These are phyloP conservation scores for Fragosphaeria purpurea DNA, from an alignment of 2,329 filamentous ascomycete species.

Conservation along the genomic window DNA sequence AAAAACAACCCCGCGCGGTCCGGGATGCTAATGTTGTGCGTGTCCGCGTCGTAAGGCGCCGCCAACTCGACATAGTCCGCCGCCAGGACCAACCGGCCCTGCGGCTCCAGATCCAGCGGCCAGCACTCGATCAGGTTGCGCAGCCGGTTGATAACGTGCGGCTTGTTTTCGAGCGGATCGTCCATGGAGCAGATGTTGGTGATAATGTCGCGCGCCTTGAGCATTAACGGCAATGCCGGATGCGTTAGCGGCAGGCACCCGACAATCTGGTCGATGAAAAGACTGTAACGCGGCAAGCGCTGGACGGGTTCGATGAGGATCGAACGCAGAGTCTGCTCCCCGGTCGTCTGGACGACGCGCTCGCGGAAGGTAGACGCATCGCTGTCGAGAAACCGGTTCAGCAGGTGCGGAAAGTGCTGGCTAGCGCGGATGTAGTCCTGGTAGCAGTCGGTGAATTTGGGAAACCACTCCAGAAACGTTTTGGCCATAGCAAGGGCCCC, in stretches of 20 bases:
- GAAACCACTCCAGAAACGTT: conserved; percentile 82
- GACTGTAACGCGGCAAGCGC: conserved; percentile 82
- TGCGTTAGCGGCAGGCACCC: conserved; percentile 77
- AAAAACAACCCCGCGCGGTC: conserved; percentile 62
- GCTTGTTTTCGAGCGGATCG: conserved; percentile 56
- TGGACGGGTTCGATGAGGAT: conserved; percentile 95
- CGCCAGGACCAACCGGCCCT: conserved; percentile 70
- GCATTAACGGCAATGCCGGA: conserved; percentile 69
- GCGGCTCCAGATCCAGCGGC: conserved; percentile 61
- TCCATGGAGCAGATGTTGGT: conserved; percentile 96
- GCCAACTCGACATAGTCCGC: conserved; percentile 69
- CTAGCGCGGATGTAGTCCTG: conserved; percentile 88
- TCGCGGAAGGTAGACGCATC: conserved; percentile 69
- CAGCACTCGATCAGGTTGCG: conserved; percentile 68
- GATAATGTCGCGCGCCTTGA: conserved; percentile 86
- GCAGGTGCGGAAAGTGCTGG: conserved; percentile 71
- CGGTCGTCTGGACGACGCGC: conserved; percentile 67
- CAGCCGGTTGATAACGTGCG: conserved; percentile 62
- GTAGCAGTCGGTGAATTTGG: conserved; percentile 83
- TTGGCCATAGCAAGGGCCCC: conserved; percentile 71
- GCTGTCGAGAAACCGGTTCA: conserved; percentile 64
- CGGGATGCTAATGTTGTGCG: conserved; percentile 32
- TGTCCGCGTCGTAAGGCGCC: conserved; percentile 51
- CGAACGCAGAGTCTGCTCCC: conserved; percentile 84
- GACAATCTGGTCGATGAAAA: conserved; percentile 93